Base-by-base conservation (phyloP, 2,329 filamentous ascomycete genomes). In the Thielaviopsis populi region DNA sequence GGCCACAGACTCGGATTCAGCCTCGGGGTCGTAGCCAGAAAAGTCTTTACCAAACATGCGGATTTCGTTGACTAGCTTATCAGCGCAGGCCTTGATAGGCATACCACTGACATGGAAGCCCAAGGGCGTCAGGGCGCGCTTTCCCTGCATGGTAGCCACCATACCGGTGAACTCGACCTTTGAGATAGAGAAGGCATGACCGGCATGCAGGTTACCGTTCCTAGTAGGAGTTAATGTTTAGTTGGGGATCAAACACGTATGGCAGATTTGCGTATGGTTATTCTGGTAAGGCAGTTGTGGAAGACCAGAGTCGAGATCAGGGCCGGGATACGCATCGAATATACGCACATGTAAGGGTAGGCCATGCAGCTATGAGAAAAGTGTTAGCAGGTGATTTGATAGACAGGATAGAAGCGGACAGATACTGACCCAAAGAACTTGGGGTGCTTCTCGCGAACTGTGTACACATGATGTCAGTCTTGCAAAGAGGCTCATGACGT, bases 51-150 rank as follows among this genome's bases (percentile, higher is more conserved):
- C 94, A 71, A 97, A 99, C 76, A 87, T 79, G 75, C 89, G 84
- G 64, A 97, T 86, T 76, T 99, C 94, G 67, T 89, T 85, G 66
- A 87, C 84, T 56, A 99, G 83, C 79, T 97, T 97, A 79, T 99
- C 92, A 63, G 94, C 91, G 71, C 89, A 95, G 5, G 94, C 91
- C 76, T 96, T 96, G 79, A 99, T 99, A 56, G 91, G 91, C 87
- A 99, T 95, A 70, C 94, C 94, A 0, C 92, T 97, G 76, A 75
- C 76, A 79, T 99, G 94, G 78, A 91, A 99, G 40, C 92, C 94
- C 71, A 94, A 86, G 65, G 94, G 94, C 73, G 94, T 96, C 62
- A 97, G 79, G 65, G 86, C 81, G 62, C 87, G 82, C 79, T 92
- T 92, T 71, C 94, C 94, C 73, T 91, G 84, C 89, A 97, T 95